Percentiles rank a stretch among this genome's conserved stretches.
phyloP scores from a whole-genome alignment of 495 filamentous ascomycete species.

The Neurospora pannonica region DNA sequence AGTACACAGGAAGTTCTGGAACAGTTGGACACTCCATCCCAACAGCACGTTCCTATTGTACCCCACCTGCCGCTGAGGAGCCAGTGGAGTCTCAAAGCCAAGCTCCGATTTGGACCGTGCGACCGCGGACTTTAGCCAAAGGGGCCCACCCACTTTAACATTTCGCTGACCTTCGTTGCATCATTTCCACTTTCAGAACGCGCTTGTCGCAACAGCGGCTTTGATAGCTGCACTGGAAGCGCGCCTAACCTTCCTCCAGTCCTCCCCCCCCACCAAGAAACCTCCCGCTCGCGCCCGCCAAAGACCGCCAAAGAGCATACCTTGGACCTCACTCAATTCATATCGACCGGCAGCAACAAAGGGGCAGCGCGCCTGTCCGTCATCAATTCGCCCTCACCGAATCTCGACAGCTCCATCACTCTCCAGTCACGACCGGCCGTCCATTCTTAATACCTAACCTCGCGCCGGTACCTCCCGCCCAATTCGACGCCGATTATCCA shows the following conservation, averaged over 20 bases:
- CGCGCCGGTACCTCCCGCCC: not conserved
- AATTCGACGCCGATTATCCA: not conserved
- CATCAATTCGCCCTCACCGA: not conserved
- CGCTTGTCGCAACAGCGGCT: not conserved
- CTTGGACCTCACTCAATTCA: not conserved
- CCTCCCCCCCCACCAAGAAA: not conserved
- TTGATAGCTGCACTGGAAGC: not conserved
- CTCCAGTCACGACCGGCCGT: not conserved
- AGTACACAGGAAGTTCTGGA: not conserved
- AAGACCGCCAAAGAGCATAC: not conserved
- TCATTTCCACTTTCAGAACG: constrained; percentile 1
- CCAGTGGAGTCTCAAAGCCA: not conserved
- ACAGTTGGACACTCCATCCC: not conserved
- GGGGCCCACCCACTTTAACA: not conserved
- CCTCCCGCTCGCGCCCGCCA: not conserved
- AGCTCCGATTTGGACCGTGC: not conserved
- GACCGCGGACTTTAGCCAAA: not conserved
- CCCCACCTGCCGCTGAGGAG: not conserved
- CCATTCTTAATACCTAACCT: not conserved
- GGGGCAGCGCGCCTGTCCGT: not conserved
- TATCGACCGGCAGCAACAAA: not conserved
- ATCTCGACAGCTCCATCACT: not conserved
- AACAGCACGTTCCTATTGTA: not conserved
- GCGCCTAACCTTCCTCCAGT: not conserved
- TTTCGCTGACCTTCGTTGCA: not conserved